Evolutionary conservation across 371 early-diverging fungal species (phyloP), one percentile per base, ranked within the genome.

Genomic region (Phascolomyces articulosus): DNA sequence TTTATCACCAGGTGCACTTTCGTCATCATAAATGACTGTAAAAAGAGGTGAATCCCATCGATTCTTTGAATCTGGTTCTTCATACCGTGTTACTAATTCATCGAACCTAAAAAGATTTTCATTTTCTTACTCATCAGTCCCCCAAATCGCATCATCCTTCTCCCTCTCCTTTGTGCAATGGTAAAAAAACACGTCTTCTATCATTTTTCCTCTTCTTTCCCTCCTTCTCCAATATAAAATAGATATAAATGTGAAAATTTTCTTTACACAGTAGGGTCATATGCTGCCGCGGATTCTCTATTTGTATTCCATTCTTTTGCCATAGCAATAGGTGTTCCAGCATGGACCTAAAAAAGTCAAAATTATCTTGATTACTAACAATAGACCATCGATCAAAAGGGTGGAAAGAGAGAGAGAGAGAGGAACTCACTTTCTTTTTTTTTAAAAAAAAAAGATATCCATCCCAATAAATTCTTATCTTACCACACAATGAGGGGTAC

Each of bases 11-110:
- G 92, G 91, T 16, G 84, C 63, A 62, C 74, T 71, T 9, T 67
- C 72, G 55, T 91, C 95, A 40, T 91, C 87, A 59, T 91, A 90
- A 28, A 94, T 79, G 8, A 96, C 74, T 0, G 93, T 91, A 67
- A 96, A 96, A 21, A 97, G 80, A 15, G 99, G 99, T 7, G 93
- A 85, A 73, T 99, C 99, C 99, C 99, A 99, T 53, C 94, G 81
- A 69, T 93, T 93, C 8, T 87, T 80, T 15, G 88, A 86, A 55
- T 91, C 90, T n/a, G 98, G 98, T 68, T 98, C 98, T 80, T 99
- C 99, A 63, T 93, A 98, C 49, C 99, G 80, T 49, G 89, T 87
- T 3, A 92, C 79, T 26, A 99, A 82, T 64, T 96, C 92, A 26
- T 94, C 93, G 69, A 96, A 90, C 20, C 88, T 88, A 65, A 57